Base-by-base conservation (phyloP, 176 grass and related monocot genomes). In the Avena insularis region DNA sequence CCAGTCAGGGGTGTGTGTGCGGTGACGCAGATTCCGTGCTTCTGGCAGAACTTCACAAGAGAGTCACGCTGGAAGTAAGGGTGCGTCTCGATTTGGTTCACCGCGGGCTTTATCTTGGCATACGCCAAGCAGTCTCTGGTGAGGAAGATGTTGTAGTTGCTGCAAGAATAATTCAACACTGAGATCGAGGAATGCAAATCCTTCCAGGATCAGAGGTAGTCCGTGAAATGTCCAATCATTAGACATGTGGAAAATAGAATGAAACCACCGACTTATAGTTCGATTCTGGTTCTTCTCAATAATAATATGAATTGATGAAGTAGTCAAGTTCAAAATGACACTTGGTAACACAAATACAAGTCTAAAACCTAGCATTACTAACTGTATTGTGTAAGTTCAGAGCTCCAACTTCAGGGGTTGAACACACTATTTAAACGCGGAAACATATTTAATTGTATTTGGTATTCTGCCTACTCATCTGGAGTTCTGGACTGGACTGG, bases 11-110 rank as follows among this genome's bases (percentile, higher is more conserved):
- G 91, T 17, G 96, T 98, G 38, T 98, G 93, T 2, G 96, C 96
- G 3, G 96, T 98, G 49, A 95, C 90, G 2, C 82, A 94, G 83
- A 98, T 92, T 23, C 86, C 91, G 50, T 98, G 93, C 82, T 95
- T 98, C 83, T 98, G 93, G 92, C 93, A 98, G 86, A 98, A 98
- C 86, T 93, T 98, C 16, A 98, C 86, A n/a, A 98, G 96, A 7
- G 91, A 98, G 19, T 98, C 90, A 6, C 96, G 90, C 79, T 98
- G 93, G 84, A 98, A 98, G 71, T 95, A 98, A 16, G 93, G 96
- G 21, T 98, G 96, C 1, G 63, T 75, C 79, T 98, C 96, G 7
- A 98, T 95, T 89, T 98, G 96, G 73, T 98, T 98, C 74, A 98
- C 96, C 2, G 91, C 86, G 4, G 93, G 96, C 83, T 98, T 95